A percentile compares a stretch with the other conserved stretches of the same genome.
Conservation (phyloP, 768 basidiomycete species). For the Tubosaeta sp. region DNA sequence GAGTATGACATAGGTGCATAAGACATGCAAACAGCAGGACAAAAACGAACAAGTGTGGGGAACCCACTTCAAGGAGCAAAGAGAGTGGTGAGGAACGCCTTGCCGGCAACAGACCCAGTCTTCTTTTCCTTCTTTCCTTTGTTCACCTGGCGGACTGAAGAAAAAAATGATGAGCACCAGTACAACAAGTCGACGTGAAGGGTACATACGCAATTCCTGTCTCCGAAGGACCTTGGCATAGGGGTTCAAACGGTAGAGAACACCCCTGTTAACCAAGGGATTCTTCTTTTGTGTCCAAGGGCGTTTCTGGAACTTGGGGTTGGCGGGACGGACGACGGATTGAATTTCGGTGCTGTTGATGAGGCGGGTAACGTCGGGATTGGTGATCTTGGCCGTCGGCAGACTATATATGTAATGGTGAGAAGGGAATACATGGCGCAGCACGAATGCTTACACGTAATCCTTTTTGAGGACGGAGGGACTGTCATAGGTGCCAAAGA, state of each 20-base stretch:
- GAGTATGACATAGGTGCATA: conserved; percentile 14
- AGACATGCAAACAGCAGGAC: conserved; percentile 9
- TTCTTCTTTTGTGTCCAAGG: conserved; percentile 99
- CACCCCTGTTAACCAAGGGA: conserved; percentile 88
- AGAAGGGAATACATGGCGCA: neutral
- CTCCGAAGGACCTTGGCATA: conserved; percentile 93
- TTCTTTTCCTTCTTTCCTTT: conserved; percentile 56
- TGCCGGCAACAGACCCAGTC: conserved; percentile 65
- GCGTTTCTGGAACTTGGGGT: conserved; percentile 80
- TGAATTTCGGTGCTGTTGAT: conserved; percentile 99
- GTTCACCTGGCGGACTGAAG: conserved; percentile 67
- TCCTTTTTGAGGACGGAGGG: conserved; percentile 83
- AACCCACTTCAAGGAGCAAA: conserved; percentile 68
- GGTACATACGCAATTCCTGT: conserved; percentile 79
- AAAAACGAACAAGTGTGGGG: neutral
- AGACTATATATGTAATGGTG: conserved; percentile 45
- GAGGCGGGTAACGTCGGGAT: conserved; percentile 94
- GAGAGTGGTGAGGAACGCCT: conserved; percentile 80
- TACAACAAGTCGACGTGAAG: neutral
- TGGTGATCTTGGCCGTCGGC: conserved; percentile 93
- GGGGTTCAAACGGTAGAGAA: conserved; percentile 97
- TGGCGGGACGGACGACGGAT: conserved; percentile 89
- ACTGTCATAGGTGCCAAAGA: conserved; percentile 94
- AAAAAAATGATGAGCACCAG: conserved; percentile 4
- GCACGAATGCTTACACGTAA: conserved; percentile 55